These are phyloP conservation scores for Ascochyta clinopodiicola DNA, from an alignment of 2,329 filamentous ascomycete genomes.

Conservation along the genomic window DNA sequence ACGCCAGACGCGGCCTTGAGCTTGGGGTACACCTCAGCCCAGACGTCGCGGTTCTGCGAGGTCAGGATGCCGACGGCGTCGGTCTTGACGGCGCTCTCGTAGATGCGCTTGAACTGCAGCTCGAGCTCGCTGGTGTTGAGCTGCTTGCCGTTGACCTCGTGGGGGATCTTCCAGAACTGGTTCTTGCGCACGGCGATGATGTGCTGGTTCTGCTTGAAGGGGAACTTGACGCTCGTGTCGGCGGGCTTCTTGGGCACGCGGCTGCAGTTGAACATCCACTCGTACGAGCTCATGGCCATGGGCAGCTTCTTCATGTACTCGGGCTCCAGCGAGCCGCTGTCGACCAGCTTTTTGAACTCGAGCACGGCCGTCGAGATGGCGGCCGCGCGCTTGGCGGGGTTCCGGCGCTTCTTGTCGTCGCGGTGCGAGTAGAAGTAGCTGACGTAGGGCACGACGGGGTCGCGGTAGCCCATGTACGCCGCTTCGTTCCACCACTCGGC, in stretches of 20 bases:
- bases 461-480: conserved; percentile 90
- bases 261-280: conserved; percentile 98
- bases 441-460: conserved; percentile 96
- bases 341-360: conserved; percentile 94
- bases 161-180: conserved; percentile 91
- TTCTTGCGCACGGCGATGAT: conserved; percentile 93
- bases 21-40: conserved; percentile 72
- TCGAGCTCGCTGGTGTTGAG: conserved; percentile 90
- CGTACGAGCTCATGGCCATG: conserved; percentile 97
- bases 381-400: conserved; percentile 91
- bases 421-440: conserved; percentile 99
- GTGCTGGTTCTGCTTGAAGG: conserved; percentile 77
- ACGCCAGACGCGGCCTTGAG: conserved; percentile 77
- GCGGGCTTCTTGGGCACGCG: conserved; percentile 82
- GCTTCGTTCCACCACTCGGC: conserved; percentile 98
- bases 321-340: conserved; percentile 81
- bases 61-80: conserved; percentile 85
- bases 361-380: conserved; percentile 85
- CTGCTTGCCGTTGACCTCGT: conserved; percentile 82
- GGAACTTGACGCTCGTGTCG: conserved; percentile 84
- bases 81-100: conserved; percentile 74
- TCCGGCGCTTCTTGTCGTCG: conserved; percentile 85
- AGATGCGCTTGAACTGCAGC: conserved; percentile 84
- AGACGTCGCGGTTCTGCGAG: conserved; percentile 90
- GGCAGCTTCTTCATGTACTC: conserved; percentile 99